Conservation (phyloP, 192 early-diverging fungal genomes). For the Backusella parvicylindrica region DNA sequence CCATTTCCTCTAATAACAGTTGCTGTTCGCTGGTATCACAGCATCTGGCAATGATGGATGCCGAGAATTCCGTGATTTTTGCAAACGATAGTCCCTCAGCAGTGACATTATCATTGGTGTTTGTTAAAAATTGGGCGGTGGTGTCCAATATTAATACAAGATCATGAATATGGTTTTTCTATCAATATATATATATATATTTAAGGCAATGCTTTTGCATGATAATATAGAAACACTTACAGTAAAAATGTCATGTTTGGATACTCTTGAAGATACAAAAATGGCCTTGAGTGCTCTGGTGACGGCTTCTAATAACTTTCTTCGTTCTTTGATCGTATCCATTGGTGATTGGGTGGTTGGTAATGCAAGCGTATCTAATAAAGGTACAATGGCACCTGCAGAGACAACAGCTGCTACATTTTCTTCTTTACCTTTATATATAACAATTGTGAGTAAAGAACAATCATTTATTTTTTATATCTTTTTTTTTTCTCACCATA, state of each 20-base stretch:
- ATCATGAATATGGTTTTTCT: slow-evolving; percentile 43
- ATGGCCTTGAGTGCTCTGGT: slow-evolving; percentile 67
- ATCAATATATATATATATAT: not conserved
- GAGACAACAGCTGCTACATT: slow-evolving; percentile 56
- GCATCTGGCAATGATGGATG: slow-evolving; percentile 61
- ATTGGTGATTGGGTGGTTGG: slow-evolving; percentile 1
- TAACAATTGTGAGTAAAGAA: not conserved
- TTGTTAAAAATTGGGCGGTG: slow-evolving; percentile 8
- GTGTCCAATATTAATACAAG: slow-evolving; percentile 48
- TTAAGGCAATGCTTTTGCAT: too few species aligned
- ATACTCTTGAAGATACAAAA: slow-evolving; percentile 51
- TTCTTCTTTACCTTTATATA: slow-evolving; percentile 49
- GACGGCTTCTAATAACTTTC: slow-evolving; percentile 61
- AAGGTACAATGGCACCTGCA: slow-evolving; percentile 54
- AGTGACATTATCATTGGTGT: not conserved
- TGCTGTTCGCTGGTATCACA: slow-evolving; percentile 60
- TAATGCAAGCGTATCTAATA: slow-evolving; percentile 41
- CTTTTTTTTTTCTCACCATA: slow-evolving; percentile 41
- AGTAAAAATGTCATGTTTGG: slow-evolving; percentile 46
- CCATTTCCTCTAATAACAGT: slow-evolving; percentile 49
- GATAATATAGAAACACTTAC: slow-evolving; percentile 23
- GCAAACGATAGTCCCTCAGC: slow-evolving; percentile 15
- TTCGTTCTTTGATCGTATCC: slow-evolving; percentile 25
- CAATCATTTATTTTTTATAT: not conserved
- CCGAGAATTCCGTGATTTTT: slow-evolving; percentile 62